Evolutionary conservation across 2,329 filamentous ascomycete species (phyloP), one percentile per base, ranked within the genome.

Genomic region (Tolypocladium ophioglossoides): DNA sequence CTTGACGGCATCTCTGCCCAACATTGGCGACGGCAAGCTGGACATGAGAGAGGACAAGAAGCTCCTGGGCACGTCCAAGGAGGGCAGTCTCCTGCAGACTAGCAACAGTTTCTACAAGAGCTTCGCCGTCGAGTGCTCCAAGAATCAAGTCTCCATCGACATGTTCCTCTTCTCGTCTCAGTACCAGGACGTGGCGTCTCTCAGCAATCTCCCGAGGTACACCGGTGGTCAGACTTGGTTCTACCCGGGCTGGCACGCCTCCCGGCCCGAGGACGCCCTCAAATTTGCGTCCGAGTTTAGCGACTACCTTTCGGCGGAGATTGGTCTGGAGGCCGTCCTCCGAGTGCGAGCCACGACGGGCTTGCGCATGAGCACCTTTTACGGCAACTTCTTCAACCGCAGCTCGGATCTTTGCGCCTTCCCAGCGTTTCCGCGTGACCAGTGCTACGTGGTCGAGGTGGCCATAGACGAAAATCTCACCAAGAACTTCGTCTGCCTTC

Each of bases 331-430:
- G 72, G 94, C 94, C 46, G 94, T 99, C 39, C 85, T 99, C 54
- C 87, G 94, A 68, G 94, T 99, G 40, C 86, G 94, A 61, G 94
- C 94, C 20, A 96, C 91, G 2, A 97, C 91, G 27, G 94, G 94
- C 52, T 75, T 99, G 56, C 85, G 94, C 53, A 97, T 97, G 88
- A 96, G 86, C 74, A 91, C 92, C 2, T 99, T 99, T 74, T 99
- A 97, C 71, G 94, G 94, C 62, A 99, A 99, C 75, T 99, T 99
- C 74, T 99, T 99, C 79, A 99, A 97, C 76, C 83, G 94, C 62
- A 96, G 90, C 68, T 96, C 91, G 18, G 94, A 99, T 73, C 83
- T 99, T 35, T 97, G 94, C 69, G 94, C 94, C 14, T 99, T 99
- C 79, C 94, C 94, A 2, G 91, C 94, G 0, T 97, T 99, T 77